These are phyloP conservation scores for Tuber borchii DNA, from an alignment of 495 filamentous ascomycete genomes.

Conservation along the genomic window DNA sequence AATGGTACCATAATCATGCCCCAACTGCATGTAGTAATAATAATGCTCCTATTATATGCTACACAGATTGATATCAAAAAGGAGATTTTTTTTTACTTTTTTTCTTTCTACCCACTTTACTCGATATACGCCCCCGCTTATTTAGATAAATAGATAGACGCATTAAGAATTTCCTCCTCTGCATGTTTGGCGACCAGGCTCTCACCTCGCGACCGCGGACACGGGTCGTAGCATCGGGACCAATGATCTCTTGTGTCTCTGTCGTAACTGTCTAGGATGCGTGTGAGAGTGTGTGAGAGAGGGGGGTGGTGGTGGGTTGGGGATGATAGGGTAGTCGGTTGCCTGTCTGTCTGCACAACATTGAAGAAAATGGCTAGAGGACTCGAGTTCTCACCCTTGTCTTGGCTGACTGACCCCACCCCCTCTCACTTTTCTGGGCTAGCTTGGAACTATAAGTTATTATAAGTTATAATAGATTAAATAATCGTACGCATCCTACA, in stretches of 20 bases:
- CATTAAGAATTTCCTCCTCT: constrained; percentile 28
- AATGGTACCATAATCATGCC: constrained; percentile 14
- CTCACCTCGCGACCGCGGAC: constrained; percentile 37
- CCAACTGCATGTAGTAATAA: constrained; percentile 19
- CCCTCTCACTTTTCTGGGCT: neutral
- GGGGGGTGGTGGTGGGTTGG: neutral
- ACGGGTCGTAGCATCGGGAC: constrained; percentile 37
- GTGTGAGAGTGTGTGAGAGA: constrained; percentile 6
- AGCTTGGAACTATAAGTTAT: neutral
- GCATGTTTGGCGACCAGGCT: constrained; percentile 35
- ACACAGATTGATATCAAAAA: constrained; percentile 17
- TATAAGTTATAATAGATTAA: neutral
- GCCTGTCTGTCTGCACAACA: neutral
- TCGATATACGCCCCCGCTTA: constrained; percentile 26
- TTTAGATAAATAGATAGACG: constrained; percentile 21
- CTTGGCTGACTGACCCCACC: neutral
- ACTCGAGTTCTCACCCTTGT: neutral
- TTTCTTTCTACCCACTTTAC: constrained; percentile 16
- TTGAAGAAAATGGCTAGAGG: neutral
- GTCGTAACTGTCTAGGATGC: constrained; percentile 17
- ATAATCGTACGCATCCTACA: neutral
- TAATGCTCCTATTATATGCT: neutral
- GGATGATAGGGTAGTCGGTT: neutral
- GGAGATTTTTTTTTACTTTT: constrained; percentile 17
- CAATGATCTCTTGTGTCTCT: constrained; percentile 23